Evolutionary conservation across 768 basidiomycete species (phyloP).

Genomic region (Mrakia blollopis): DNA sequence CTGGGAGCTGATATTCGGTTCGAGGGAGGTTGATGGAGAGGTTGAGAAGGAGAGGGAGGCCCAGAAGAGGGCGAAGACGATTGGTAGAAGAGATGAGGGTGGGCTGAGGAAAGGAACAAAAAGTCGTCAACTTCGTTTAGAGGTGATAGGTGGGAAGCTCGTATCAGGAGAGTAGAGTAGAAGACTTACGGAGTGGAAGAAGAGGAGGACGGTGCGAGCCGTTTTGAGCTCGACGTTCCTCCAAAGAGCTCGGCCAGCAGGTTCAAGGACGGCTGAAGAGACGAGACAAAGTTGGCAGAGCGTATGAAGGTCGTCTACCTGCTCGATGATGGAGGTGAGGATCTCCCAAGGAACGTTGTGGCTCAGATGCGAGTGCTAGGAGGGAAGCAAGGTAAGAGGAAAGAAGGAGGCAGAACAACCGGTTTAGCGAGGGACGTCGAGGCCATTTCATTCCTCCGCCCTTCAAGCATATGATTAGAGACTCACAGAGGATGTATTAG

Average conservation of each 20-base stretch:
- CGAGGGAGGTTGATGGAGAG: conserved; percentile 11
- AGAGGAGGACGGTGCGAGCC: not conserved
- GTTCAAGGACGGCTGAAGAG: not conserved
- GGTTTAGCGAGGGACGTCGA: too few species aligned
- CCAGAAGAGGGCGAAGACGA: not conserved
- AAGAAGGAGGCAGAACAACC: not conserved
- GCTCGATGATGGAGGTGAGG: conserved; percentile 1
- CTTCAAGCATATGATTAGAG: too few species aligned
- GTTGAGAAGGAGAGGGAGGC: not conserved
- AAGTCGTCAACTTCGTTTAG: not conserved
- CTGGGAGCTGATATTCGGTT: conserved; percentile 3
- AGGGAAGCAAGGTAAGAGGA: not conserved
- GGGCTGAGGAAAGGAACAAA: not conserved
- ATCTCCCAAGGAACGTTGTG: not conserved
- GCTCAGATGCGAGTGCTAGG: not conserved
- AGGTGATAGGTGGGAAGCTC: too few species aligned
- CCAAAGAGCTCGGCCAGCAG: not conserved
- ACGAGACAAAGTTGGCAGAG: not conserved
- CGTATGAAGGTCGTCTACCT: not conserved
- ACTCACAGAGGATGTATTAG: too few species aligned
- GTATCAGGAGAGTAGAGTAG: too few species aligned
- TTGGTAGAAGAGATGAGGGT: not conserved
- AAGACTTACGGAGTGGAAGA: not conserved
- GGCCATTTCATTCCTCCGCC: too few species aligned
- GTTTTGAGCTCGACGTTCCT: not conserved